phyloP scores from a whole-genome alignment of 345 rosid genomes.

The Pelargonium nanum region DNA sequence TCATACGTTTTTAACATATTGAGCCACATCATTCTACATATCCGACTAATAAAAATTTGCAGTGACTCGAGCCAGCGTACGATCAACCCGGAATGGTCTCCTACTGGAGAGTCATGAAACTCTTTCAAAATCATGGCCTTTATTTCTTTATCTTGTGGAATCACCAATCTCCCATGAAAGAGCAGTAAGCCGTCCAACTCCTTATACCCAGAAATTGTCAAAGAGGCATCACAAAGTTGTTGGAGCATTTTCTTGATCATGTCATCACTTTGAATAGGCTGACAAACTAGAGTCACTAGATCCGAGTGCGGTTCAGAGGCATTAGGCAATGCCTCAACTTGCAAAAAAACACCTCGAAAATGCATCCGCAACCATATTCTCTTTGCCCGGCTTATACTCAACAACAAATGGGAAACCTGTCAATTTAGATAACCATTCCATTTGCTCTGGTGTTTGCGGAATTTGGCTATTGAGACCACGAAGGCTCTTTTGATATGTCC shows the following conservation, averaged over 20 bases:
- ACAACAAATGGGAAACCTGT: background rate
- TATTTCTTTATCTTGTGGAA: background rate
- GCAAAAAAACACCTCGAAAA: background rate
- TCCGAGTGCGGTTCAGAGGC: background rate
- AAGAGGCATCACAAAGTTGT: no score
- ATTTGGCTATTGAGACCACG: background rate
- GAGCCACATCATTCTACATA: background rate
- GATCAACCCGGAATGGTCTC: background rate
- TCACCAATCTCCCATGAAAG: background rate
- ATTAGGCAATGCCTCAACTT: background rate
- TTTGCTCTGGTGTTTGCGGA: background rate
- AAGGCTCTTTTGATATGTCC: background rate
- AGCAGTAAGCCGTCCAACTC: background rate
- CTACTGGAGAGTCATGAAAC: background rate
- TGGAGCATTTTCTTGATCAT: background rate
- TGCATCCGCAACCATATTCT: background rate
- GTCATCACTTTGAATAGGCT: no score
- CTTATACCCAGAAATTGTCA: no score
- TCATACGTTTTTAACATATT: background rate
- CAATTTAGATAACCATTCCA: background rate
- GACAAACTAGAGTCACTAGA: no score
- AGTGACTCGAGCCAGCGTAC: background rate
- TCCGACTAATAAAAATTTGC: background rate
- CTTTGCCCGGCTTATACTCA: background rate
- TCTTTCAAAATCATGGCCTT: background rate